Conservation (phyloP, 1,284 basidiomycete species). For the Sporisorium scitamineum region DNA sequence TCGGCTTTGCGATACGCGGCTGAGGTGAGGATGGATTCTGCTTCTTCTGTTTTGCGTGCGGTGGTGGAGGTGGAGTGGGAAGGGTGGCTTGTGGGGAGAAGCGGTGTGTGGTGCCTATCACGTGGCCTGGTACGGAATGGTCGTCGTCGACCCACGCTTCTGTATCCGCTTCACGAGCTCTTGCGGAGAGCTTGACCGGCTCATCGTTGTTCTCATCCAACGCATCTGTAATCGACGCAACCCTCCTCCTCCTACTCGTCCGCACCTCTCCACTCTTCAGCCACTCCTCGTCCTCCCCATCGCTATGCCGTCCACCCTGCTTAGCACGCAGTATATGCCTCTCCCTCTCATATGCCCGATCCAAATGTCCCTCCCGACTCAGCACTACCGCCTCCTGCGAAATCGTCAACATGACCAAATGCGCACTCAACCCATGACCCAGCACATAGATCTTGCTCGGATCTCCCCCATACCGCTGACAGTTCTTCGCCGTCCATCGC, state of each 20-base stretch:
- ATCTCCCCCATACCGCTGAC: slow-evolving; percentile 68
- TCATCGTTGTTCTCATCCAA: slow-evolving; percentile 36
- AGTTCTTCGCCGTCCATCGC: slow-evolving; percentile 68
- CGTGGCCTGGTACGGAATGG: slow-evolving; percentile 35
- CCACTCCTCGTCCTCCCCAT: slow-evolving; percentile 49
- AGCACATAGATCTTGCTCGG: slow-evolving; percentile 66
- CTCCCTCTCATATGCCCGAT: slow-evolving; percentile 45
- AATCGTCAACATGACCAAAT: slow-evolving; percentile 69
- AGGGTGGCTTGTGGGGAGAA: slow-evolving; percentile 6
- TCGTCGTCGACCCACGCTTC: slow-evolving; percentile 60
- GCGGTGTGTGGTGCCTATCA: slow-evolving; percentile 38
- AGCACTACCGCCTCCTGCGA: slow-evolving; percentile 69
- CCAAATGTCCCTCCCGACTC: slow-evolving; percentile 50
- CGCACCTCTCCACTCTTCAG: slow-evolving; percentile 49
- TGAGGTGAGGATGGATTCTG: slow-evolving; percentile 31
- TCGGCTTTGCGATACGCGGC: slow-evolving; percentile 44
- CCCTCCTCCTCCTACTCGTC: neutral
- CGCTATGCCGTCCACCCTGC: slow-evolving; percentile 6
- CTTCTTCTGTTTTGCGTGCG: slow-evolving; percentile 38
- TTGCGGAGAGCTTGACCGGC: slow-evolving; percentile 23
- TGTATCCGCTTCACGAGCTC: too few species aligned
- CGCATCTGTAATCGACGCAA: slow-evolving; percentile 10
- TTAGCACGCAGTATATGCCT: slow-evolving; percentile 22
- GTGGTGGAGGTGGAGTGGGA: neutral
- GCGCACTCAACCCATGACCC: slow-evolving; percentile 70